Conservation (phyloP, 2,329 filamentous ascomycete genomes). For the Mycosphaerella sp. region DNA sequence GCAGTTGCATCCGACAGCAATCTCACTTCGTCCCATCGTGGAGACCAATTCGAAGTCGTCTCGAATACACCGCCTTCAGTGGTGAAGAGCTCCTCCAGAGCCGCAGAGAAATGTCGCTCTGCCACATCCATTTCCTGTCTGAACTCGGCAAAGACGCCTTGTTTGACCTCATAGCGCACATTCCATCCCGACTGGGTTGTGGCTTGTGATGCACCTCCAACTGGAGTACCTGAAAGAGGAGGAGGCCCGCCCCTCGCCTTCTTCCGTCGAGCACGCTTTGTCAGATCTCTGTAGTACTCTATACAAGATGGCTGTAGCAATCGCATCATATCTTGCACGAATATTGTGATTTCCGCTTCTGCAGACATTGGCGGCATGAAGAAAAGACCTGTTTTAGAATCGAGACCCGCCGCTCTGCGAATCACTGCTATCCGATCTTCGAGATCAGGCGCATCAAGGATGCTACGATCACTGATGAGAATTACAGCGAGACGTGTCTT, state of each 20-base stretch:
- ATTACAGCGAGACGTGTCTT: conserved; percentile 72
- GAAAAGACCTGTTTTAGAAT: conserved; percentile 73
- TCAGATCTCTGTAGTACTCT: conserved; percentile 90
- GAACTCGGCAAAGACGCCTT: conserved; percentile 85
- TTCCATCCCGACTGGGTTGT: conserved; percentile 86
- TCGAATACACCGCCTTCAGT: conserved; percentile 69
- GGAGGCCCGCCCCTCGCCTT: conserved; percentile 68
- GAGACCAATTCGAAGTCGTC: conserved; percentile 80
- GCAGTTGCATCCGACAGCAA: conserved; percentile 74
- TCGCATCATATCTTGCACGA: conserved; percentile 65
- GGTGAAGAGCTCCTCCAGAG: conserved; percentile 76
- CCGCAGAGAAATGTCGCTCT: conserved; percentile 75
- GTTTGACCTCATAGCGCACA: conserved; percentile 89
- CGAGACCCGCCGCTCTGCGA: conserved; percentile 69
- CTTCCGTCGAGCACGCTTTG: conserved; percentile 87
- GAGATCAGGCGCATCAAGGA: conserved; percentile 51
- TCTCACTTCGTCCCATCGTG: conserved; percentile 89
- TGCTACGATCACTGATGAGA: conserved; percentile 64
- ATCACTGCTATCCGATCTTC: conserved; percentile 76
- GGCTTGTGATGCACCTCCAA: conserved; percentile 75
- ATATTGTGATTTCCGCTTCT: conserved; percentile 62
- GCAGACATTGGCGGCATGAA: conserved; percentile 72
- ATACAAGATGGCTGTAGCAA: conserved; percentile 67
- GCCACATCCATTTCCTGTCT: conserved; percentile 87
- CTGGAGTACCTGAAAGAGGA: conserved; percentile 76